Evolutionary conservation across 2,329 filamentous ascomycete genomes (phyloP).

Genomic region (Hypoxylon sp.): DNA sequence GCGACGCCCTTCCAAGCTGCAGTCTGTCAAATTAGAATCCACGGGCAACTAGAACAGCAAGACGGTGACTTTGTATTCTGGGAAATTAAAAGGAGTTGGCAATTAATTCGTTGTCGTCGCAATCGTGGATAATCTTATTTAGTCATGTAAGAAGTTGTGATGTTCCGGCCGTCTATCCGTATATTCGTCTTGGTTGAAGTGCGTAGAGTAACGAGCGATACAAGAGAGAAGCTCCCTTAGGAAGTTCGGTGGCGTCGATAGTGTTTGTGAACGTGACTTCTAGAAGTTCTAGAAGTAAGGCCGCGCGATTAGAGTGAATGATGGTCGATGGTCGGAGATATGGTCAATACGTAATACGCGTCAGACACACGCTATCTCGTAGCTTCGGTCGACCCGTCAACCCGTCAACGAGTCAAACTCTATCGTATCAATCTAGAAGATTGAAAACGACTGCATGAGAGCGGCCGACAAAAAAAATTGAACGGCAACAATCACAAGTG

Average conservation of each 20-base stretch:
- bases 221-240: constrained; percentile 38
- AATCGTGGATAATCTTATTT: constrained; percentile 38
- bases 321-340: constrained; percentile 13
- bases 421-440: constrained; percentile 41
- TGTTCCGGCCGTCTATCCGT: constrained; percentile 39
- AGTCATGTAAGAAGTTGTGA: constrained; percentile 28
- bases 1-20: constrained; percentile 29
- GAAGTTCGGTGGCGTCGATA: constrained; percentile 10
- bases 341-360: constrained; percentile 39
- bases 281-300: constrained; percentile 8
- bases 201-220: constrained; percentile 52
- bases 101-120: constrained; percentile 28
- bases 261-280: constrained; percentile 4
- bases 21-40: constrained; percentile 1
- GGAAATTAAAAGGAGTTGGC: neutral
- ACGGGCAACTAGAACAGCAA: constrained; percentile 37
- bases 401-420: constrained; percentile 35
- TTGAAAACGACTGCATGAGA: constrained; percentile 38
- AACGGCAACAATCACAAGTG: constrained; percentile 29
- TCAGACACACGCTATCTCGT: constrained; percentile 42
- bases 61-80: constrained; percentile 2
- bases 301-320: constrained; percentile 4
- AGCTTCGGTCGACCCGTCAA: constrained; percentile 34
- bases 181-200: constrained; percentile 32
- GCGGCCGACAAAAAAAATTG: constrained; percentile 21